Evolutionary conservation across 2,329 filamentous ascomycete genomes (phyloP).

Genomic region (Albifimbria verrucaria): DNA sequence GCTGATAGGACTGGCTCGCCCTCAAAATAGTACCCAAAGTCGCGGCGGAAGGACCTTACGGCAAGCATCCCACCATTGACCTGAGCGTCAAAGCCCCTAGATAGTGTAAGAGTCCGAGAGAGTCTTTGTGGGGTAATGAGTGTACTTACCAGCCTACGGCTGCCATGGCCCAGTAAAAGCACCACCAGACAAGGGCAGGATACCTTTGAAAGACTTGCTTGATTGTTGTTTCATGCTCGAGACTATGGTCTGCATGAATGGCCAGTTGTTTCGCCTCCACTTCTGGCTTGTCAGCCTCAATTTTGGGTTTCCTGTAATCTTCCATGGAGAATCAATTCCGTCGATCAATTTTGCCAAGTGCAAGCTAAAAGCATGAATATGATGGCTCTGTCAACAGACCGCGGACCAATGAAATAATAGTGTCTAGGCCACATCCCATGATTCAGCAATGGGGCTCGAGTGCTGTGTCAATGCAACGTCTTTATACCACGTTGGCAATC

Average conservation of each 20-base stretch:
- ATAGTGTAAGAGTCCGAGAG: background rate
- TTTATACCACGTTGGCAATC: too few species aligned
- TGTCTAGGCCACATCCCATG: too few species aligned
- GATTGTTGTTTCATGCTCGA: conserved; percentile 30
- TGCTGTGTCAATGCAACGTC: too few species aligned
- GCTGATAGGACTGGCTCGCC: conserved; percentile 37
- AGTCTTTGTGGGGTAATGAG: too few species aligned
- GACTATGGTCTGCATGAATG: conserved; percentile 14
- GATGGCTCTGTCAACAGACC: too few species aligned
- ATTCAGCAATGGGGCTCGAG: too few species aligned
- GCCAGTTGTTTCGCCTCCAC: conserved; percentile 11
- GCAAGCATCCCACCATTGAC: conserved; percentile 40
- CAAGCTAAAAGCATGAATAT: too few species aligned
- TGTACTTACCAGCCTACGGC: conserved; percentile 33
- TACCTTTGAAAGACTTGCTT: conserved; percentile 28
- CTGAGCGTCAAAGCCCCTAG: conserved; percentile 41
- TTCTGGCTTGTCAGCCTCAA: conserved; percentile 9
- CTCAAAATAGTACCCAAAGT: conserved; percentile 43
- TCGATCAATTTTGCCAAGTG: too few species aligned
- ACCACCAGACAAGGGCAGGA: conserved; percentile 33
- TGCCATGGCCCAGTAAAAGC: conserved; percentile 38
- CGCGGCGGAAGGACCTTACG: conserved; percentile 33
- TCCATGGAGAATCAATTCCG: too few species aligned
- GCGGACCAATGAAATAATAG: too few species aligned
- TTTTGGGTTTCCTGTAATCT: too few species aligned